Evolutionary conservation across 2,329 filamentous ascomycete species (phyloP), one percentile per base, ranked within the genome.

Genomic region (Microdochium paspali): DNA sequence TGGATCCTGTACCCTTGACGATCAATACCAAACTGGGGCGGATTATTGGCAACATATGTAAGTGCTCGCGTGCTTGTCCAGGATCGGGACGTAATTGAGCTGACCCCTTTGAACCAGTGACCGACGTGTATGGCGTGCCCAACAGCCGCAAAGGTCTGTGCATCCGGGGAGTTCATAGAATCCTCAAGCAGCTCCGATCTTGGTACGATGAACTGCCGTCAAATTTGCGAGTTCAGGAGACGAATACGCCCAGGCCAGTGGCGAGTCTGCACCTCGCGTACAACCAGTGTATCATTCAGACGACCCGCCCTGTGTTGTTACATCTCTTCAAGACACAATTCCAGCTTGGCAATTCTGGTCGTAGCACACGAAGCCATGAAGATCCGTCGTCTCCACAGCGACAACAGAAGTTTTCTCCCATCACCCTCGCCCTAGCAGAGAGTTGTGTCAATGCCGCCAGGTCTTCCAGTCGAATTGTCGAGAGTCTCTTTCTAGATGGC

Each of bases 231-330:
- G 48, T 60, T 13, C 55, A 56, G 4, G 59, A 60, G 20, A 50
- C 54, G 0, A 54, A 57, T 9, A 60, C 58, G 1, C 58, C 55
- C 0, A 43, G 59, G 0, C 53, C 59, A 0, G 58, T 59, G 0
- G 56, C 57, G 0, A 62, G 59, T 20, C 54, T 61, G 0, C 58
- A 62, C 23, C 56, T 63, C 0, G 59, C 60, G 1, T 63, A 63
- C 46, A 59, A 60, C 10, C 61, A 65, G n/a, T 64, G 60, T 47
- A 63, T 65, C 15, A 64, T 65, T 30, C 62, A 62, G 44, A 64
- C 62, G 0, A 64, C 62, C 0, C 57, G 62, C 0, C 62, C 62
- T 0, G 56, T 65, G 1, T 46, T 65, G 0, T 46, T 65, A 0
- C 56, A 64, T 1, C 56, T 65, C 0, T 63, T 65, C 25, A 63